Percentiles rank a stretch among this genome's conserved stretches.
Evolutionary conservation across 2,329 filamentous ascomycete genomes (phyloP).

Genomic region (Fusarium kyushuense): DNA sequence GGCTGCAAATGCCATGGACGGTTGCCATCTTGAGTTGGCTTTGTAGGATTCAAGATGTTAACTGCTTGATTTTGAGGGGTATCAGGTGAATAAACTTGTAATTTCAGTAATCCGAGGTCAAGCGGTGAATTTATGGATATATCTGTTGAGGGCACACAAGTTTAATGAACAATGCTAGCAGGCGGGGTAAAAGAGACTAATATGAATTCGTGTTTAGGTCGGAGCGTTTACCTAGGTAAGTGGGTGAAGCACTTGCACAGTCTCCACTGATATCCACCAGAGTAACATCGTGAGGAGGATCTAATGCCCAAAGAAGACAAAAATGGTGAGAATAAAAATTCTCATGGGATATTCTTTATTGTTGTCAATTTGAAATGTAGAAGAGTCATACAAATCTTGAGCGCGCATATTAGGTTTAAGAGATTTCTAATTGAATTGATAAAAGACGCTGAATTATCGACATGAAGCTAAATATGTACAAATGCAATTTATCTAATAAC

Average conservation of each 20-base stretch:
- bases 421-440: background rate
- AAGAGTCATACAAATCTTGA: too few relatives aligned
- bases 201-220: background rate
- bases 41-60: background rate
- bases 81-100: accelerated
- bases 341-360: too few relatives aligned
- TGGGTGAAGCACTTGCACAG: background rate
- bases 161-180: background rate
- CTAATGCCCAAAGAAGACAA: too few relatives aligned
- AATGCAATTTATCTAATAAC: background rate
- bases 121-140: background rate
- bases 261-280: too few relatives aligned
- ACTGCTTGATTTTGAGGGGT: accelerated
- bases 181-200: background rate
- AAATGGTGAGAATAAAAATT: too few relatives aligned
- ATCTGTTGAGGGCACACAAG: background rate
- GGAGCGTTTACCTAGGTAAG: background rate
- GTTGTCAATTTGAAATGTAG: too few relatives aligned
- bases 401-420: too few relatives aligned
- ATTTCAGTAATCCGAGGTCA: background rate
- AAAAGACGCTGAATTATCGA: background rate
- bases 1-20: background rate
- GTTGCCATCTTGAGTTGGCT: accelerated
- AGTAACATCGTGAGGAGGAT: too few relatives aligned
- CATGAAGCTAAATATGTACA: background rate